phyloP scores from a whole-genome alignment of 352 stramenopile genomes.

The Phytopythium helicoides region DNA sequence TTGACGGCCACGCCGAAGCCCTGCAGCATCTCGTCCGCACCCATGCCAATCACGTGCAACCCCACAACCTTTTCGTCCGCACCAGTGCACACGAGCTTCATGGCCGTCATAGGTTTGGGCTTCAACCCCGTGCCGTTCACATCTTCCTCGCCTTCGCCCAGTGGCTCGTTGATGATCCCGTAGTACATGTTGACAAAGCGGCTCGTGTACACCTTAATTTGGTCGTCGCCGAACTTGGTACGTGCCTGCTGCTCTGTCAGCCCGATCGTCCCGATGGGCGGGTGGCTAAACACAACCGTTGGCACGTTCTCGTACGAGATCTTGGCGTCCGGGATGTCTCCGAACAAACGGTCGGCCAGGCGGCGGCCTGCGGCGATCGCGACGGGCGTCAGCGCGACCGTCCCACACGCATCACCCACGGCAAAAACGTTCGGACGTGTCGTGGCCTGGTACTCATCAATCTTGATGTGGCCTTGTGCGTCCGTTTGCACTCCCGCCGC shows the following conservation, averaged over 20 bases:
- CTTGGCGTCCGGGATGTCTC: slow-evolving; percentile 49
- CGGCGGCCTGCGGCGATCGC: slow-evolving; percentile 82
- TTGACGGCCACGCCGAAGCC: slow-evolving; percentile 99
- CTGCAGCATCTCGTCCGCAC: slow-evolving; percentile 98
- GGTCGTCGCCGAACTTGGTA: slow-evolving; percentile 82
- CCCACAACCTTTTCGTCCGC: slow-evolving; percentile 94
- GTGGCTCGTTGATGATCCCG: slow-evolving; percentile 78
- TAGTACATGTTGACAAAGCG: slow-evolving; percentile 97
- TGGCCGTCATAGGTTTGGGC: slow-evolving; percentile 92
- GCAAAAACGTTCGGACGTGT: slow-evolving; percentile 76
- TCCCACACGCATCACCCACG: slow-evolving; percentile 70
- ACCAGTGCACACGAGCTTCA: slow-evolving; percentile 94
- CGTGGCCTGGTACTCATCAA: slow-evolving; percentile 92
- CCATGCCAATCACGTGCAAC: slow-evolving; percentile 95
- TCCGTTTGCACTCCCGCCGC: slow-evolving; percentile 61
- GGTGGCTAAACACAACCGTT: slow-evolving; percentile 96
- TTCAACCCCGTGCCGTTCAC: slow-evolving; percentile 8
- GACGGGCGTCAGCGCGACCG: slow-evolving; percentile 77
- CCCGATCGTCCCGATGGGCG: slow-evolving; percentile 92
- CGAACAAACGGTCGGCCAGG: slow-evolving; percentile 88
- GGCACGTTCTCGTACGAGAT: slow-evolving; percentile 92
- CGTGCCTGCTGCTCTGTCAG: slow-evolving; percentile 91
- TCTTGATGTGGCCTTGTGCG: slow-evolving; percentile 65
- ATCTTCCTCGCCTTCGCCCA: slow-evolving; percentile 17
- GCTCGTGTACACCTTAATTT: slow-evolving; percentile 93